Evolutionary conservation across 1,139 yeast species (phyloP), one percentile per base, ranked within the genome.

Genomic region (Geotrichum citri-aurantii): DNA sequence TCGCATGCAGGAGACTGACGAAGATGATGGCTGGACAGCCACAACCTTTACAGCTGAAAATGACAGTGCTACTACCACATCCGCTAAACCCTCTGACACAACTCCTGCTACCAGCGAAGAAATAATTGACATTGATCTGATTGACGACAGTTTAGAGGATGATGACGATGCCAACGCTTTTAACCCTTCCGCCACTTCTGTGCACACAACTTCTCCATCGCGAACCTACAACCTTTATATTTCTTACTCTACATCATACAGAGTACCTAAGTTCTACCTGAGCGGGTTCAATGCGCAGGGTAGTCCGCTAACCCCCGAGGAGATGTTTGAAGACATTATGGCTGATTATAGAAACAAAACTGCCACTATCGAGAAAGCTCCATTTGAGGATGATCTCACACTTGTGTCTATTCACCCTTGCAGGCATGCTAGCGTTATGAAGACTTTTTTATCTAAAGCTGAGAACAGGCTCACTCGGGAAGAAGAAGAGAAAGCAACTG

Each of bases 371-470:
- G 99, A 93, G 72, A 84, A 82, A 63, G 85, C 96, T 7, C 99
- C 99, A 3, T 92, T 92, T 66, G 79, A 85, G 58, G 82, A 81
- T 58, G 84, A 85, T 68, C 82, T 93, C 44, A 88, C 95, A 0
- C 81, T 95, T 23, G 92, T 95, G 7, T 89, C 96, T 8, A 92
- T 93, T 57, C 99, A 93, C 70, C 99, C 99, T 1, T 93, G 99
- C 71, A 85, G 86, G 65, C 99, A 93, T 71, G 91, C 98, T 3
- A 84, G 88, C 50, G 99, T 93, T 23, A 93, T 93, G 99, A 85
- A 84, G 66, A 87, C 90, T 48, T 77, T 93, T 63, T 83, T 93
- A 81, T 87, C 84, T 55, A 77, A 84, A 57, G 85, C 88, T 3
- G 78, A 80, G n/a, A 68, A 72, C 19, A 61, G 70, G 6, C 80